Evolutionary conservation across 805 yeast species (phyloP), one percentile per base, ranked within the genome.

Genomic region (Crinitomyces ghanaensis): DNA sequence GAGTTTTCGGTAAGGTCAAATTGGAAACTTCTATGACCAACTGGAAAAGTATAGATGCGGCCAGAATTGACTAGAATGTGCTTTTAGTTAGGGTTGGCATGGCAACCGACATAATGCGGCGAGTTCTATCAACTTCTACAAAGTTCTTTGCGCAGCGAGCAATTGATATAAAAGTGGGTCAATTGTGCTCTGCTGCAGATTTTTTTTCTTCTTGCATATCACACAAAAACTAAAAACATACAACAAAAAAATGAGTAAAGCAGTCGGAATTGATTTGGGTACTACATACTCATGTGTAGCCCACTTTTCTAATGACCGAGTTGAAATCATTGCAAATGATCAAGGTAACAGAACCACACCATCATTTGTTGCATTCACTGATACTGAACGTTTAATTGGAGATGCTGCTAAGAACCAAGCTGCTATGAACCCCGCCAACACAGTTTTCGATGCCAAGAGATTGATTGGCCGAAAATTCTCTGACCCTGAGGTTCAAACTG

Each of bases 301-400:
- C 53, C 85, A 73, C 61, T 75, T 71, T 59, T 59, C 77, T 32
- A 79, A 80, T 51, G 93, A 82, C 56, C 70, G 93, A 51, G 96
- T 86, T 40, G 96, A 88, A 56, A 86, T 86, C 55, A 75, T 86
- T 53, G 95, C 96, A 51, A 86, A 86, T 57, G 95, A 86, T 62
- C 96, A 88, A 68, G 97, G 97, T 70, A 86, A 88, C 72, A 81
- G 96, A 70, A 88, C 94, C 42, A 86, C 96, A 13, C 96, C 96
- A 23, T 85, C 96, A 22, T 86, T 81, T 59, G 96, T 88, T 42
- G 95, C 94, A 33, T 86, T 86, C 74, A 84, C 94, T 19, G 95
- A 84, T 56, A 72, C 86, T 26, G 97, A 88, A 67, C 79, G 95
- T 66, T 70, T 85, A 53, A 85, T 85, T 50, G 95, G 95, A 62